Percentiles rank a stretch among this genome's conserved stretches.
Evolutionary conservation across 225 moss, liverwort and hornwort species (phyloP).

Genomic region (Takakia lepidozioides): DNA sequence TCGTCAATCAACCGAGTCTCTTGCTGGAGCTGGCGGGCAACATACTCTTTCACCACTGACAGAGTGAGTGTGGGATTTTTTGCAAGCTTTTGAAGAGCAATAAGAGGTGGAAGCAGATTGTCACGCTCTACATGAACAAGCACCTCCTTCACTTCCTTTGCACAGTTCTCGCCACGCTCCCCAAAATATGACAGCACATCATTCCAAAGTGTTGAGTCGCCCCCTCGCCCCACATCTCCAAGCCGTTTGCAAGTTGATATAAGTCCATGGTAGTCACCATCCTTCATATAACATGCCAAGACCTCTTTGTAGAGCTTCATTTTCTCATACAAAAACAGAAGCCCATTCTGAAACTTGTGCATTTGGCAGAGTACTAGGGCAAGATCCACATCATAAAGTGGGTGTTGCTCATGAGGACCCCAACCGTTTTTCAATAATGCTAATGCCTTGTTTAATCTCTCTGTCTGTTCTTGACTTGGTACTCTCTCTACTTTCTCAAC

Average conservation of each 20-base stretch:
- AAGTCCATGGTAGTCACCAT: slow-evolving; percentile 84
- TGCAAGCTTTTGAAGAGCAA: slow-evolving; percentile 82
- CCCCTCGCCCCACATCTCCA: slow-evolving; percentile 82
- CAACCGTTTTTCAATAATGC: slow-evolving; percentile 78
- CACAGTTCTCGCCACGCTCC: slow-evolving; percentile 83
- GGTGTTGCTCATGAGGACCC: slow-evolving; percentile 93
- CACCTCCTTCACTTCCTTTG: slow-evolving; percentile 95
- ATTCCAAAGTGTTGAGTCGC: slow-evolving; percentile 88
- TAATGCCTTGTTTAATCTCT: slow-evolving; percentile 72
- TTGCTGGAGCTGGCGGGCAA: slow-evolving; percentile 83
- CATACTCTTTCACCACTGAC: slow-evolving; percentile 91
- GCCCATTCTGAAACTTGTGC: slow-evolving; percentile 89
- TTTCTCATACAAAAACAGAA: slow-evolving; percentile 88
- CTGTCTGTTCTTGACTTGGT: slow-evolving; percentile 58
- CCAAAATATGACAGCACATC: slow-evolving; percentile 93
- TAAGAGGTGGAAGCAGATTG: slow-evolving; percentile 80
- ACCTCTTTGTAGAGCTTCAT: slow-evolving; percentile 99
- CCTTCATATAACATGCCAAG: slow-evolving; percentile 88
- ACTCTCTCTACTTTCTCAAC: slow-evolving; percentile 48
- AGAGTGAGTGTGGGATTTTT: slow-evolving; percentile 83
- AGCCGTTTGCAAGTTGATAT: slow-evolving; percentile 94
- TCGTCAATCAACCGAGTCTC: slow-evolving; percentile 89
- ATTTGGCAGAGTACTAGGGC: slow-evolving; percentile 96
- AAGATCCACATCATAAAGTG: slow-evolving; percentile 88
- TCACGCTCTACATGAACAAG: slow-evolving; percentile 83